Evolutionary conservation across 2,329 filamentous ascomycete species (phyloP).

Genomic region (Sporothrix brunneoviolacea): DNA sequence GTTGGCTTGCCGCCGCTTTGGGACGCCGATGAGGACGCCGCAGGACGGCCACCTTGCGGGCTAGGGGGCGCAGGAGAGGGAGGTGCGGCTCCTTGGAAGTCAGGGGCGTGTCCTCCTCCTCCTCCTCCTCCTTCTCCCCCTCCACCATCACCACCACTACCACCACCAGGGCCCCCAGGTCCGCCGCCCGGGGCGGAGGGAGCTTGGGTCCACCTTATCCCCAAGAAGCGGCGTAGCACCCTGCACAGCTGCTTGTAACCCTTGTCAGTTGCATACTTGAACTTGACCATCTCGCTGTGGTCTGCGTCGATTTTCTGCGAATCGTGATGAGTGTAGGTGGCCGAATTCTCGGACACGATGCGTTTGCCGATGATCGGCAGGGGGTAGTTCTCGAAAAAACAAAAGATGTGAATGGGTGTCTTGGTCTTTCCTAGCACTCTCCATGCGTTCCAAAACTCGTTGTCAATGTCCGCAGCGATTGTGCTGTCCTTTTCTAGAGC

Average conservation of each 20-base stretch:
- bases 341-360: slow-evolving; percentile 1
- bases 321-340: neutral
- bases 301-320: neutral
- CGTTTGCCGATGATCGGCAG: neutral
- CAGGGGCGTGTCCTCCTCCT: too few species aligned
- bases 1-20: neutral
- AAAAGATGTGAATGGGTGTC: neutral
- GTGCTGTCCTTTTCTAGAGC: neutral
- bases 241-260: neutral
- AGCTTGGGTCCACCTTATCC: neutral
- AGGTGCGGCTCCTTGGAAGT: neutral
- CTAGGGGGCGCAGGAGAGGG: neutral
- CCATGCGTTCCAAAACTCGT: neutral
- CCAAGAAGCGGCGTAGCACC: neutral
- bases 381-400: slow-evolving; percentile 4
- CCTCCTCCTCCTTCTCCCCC: too few species aligned
- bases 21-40: neutral
- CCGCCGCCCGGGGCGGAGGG: too few species aligned
- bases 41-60: neutral
- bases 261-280: neutral
- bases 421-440: neutral
- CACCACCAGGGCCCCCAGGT: too few species aligned
- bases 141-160: too few species aligned
- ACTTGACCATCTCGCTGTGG: slow-evolving; percentile 1
- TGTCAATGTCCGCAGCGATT: neutral